Evolutionary conservation across 202 grass and related monocot genomes (phyloP).

Genomic region (Digitaria exilis): DNA sequence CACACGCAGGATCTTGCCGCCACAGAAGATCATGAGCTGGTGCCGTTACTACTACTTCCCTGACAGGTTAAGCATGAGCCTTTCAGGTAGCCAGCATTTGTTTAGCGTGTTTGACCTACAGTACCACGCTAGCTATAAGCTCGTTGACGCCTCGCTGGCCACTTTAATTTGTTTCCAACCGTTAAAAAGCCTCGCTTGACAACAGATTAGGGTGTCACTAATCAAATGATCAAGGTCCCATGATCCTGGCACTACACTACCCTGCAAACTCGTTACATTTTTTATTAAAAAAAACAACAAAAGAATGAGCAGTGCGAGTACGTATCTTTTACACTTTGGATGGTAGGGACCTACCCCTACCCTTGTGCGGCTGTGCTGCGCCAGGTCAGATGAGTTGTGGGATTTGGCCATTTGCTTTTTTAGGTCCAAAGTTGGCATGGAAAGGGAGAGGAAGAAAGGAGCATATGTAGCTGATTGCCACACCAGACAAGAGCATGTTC

Average conservation of each 20-base stretch:
- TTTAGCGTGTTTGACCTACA: conserved; percentile 41
- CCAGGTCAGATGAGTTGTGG: conserved; percentile 42
- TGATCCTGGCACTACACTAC: conserved; percentile 18
- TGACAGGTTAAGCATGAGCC: conserved; percentile 43
- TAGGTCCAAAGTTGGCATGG: neutral
- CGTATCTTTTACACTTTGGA: neutral
- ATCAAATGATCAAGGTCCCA: conserved; percentile 22
- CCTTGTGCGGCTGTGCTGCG: conserved; percentile 5
- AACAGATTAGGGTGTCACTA: neutral
- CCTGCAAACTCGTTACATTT: neutral
- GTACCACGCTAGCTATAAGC: neutral
- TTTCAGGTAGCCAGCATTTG: conserved; percentile 37
- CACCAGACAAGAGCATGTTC: conserved; percentile 44
- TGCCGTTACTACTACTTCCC: neutral
- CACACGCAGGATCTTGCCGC: neutral
- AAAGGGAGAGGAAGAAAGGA: neutral
- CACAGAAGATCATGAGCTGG: neutral
- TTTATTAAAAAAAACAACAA: no score
- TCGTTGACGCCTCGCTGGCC: conserved; percentile 6
- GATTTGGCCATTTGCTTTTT: neutral
- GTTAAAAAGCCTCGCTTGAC: neutral
- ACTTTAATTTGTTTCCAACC: neutral
- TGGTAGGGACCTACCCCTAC: neutral
- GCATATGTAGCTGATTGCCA: neutral
- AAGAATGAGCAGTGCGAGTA: neutral